Evolutionary conservation across 2,329 filamentous ascomycete species (phyloP).

Genomic region (Aspergillus eucalypticola): DNA sequence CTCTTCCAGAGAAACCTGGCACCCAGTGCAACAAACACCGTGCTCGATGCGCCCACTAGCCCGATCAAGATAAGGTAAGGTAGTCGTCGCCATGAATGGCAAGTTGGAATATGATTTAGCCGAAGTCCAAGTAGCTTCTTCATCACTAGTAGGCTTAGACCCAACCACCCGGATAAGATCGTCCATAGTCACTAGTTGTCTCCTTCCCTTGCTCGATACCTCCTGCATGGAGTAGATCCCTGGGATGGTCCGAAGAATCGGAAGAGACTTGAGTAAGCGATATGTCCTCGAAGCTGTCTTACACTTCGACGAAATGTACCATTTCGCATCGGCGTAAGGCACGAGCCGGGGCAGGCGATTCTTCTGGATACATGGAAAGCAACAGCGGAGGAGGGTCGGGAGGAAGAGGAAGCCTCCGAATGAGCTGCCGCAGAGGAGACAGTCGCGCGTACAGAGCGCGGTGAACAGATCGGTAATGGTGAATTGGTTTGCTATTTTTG

Average conservation of each 20-base stretch:
- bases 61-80: background rate
- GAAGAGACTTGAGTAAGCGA: background rate
- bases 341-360: background rate
- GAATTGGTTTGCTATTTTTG: conserved; percentile 7
- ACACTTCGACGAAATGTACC: no score
- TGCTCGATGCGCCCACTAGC: background rate
- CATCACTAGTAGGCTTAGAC: no score
- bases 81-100: background rate
- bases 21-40: conserved; percentile 6
- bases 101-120: no score
- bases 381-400: conserved; percentile 2
- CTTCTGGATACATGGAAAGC: conserved; percentile 1
- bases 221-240: conserved; percentile 7
- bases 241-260: background rate
- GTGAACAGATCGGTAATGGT: conserved; percentile 9
- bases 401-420: conserved; percentile 5
- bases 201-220: background rate
- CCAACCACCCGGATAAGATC: no score
- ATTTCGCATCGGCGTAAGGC: background rate
- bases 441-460: conserved; percentile 9
- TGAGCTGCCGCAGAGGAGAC: background rate
- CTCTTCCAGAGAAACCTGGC: conserved; percentile 4
- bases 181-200: background rate
- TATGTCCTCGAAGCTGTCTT: background rate
- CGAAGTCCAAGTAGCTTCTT: no score